Evolutionary conservation across 2,329 filamentous ascomycete species (phyloP), one percentile per base, ranked within the genome.

Genomic region (Fusarium algeriense): DNA sequence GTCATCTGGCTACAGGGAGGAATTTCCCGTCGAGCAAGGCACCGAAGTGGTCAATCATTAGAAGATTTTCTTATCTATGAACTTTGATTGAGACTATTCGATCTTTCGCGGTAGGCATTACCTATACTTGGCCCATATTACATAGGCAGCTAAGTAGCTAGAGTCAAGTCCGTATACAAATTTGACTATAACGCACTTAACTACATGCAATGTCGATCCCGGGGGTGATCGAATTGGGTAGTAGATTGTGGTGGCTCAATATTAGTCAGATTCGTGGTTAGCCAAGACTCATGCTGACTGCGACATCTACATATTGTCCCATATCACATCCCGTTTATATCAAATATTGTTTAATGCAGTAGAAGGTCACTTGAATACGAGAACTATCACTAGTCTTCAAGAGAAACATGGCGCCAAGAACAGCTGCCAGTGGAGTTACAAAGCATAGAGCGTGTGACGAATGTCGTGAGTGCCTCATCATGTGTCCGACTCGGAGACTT

Each of bases 381-480:
- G 14, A 55, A 9, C 19, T 37, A 37, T 52, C 14, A 20, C 30
- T 32, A 14, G 10, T n/a, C 13, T 26, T 12, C 26, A 13, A n/a
- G 20, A 30, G 43, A 66, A 58, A 20, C 5, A 78, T 79, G 78
- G 57, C 71, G 37, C 60, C 73, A 48, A 69, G 70, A 23, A 26
- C 49, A 37, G 44, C 57, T 61, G 55, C 60, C 38, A 62, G 67
- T 45, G 73, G 69, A 54, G 71, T 79, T 65, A 76, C 82, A 66
- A 91, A 89, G 76, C 88, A 87, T 69, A 85, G 88, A 50, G 89
- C 89, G 67, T 92, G 90, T 79, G 90, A 92, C 78, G 89, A 91
- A 78, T 92, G 90, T 80, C 85, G 90, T 91, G 84, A 80, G 88
- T 84, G 26, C 40, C 40, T 46, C 64, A 44, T 50, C 43, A 44